These are phyloP conservation scores for Diospyros lotus DNA, from an alignment of 148 eudicot species.

Conservation along the genomic window DNA sequence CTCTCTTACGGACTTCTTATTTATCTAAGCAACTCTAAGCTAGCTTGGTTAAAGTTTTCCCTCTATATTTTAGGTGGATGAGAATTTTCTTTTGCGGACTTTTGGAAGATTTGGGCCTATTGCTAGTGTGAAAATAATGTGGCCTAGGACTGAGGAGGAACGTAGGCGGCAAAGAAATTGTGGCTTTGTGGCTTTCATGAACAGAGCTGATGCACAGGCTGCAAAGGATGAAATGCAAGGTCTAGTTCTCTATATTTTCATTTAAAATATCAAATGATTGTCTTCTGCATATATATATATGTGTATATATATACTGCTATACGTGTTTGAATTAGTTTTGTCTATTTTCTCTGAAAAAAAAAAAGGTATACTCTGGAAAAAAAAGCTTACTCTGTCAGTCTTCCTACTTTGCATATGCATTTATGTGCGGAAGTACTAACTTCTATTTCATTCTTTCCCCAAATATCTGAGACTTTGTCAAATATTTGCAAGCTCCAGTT, in stretches of 20 bases:
- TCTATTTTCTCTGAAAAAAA: too few relatives aligned
- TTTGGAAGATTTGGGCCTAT: constrained; percentile 99
- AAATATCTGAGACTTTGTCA: neutral
- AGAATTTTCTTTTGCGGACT: constrained; percentile 90
- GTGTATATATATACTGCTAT: neutral
- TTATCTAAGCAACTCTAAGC: constrained; percentile 5
- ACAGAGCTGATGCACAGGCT: constrained; percentile 94
- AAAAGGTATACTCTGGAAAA: neutral
- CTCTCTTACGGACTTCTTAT: neutral
- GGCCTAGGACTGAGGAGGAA: constrained; percentile 99
- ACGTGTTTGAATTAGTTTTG: constrained; percentile 1
- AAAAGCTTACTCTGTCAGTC: neutral
- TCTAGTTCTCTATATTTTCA: constrained; percentile 16
- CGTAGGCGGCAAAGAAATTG: constrained; percentile 86
- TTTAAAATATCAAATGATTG: neutral
- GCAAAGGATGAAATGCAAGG: constrained; percentile 99
- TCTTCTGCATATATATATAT: neutral
- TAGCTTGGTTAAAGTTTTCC: constrained; percentile 1
- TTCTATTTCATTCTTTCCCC: neutral
- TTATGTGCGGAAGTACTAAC: neutral
- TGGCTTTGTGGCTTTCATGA: constrained; percentile 99
- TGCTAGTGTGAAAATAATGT: constrained; percentile 99
- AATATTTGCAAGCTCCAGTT: neutral
- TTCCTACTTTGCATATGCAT: neutral
- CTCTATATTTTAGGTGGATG: constrained; percentile 69